phyloP scores from a whole-genome alignment of 805 yeast genomes.

The Candida pseudofarinosa region DNA sequence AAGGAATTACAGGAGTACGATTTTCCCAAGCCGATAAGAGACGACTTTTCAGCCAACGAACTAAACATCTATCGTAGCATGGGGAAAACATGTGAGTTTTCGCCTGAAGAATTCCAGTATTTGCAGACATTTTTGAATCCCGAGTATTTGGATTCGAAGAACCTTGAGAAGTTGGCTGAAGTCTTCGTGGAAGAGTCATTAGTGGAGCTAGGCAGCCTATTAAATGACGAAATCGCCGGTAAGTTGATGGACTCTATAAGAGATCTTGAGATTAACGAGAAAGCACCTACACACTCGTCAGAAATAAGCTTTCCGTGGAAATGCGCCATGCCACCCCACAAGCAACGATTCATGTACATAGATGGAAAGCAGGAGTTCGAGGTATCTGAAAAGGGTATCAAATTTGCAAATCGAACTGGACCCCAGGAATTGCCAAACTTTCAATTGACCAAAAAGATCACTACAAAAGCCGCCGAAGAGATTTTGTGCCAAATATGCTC shows the following conservation, averaged over 20 bases:
- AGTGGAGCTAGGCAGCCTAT: conserved; percentile 59
- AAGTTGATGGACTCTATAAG: conserved; percentile 46
- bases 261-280: conserved; percentile 55
- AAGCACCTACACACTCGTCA: conserved; percentile 51
- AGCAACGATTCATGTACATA: conserved; percentile 79
- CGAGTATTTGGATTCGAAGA: conserved; percentile 36
- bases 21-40: conserved; percentile 64
- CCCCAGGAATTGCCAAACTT: conserved; percentile 59
- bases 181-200: conserved; percentile 66
- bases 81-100: conserved; percentile 15
- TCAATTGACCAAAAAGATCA: conserved; percentile 18
- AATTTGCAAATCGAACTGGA: conserved; percentile 26
- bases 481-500: conserved; percentile 51
- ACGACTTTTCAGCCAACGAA: conserved; percentile 38
- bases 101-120: conserved; percentile 42
- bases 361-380: conserved; percentile 52
- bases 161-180: conserved; percentile 40
- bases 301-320: conserved; percentile 79
- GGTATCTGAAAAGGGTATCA: conserved; percentile 31
- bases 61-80: conserved; percentile 19
- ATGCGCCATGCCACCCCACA: conserved; percentile 89
- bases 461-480: conserved; percentile 22
- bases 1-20: conserved; percentile 75
- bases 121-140: conserved; percentile 56
- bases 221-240: conserved; percentile 52